Percentiles rank a stretch among this genome's conserved stretches.
Evolutionary conservation across 352 stramenopile genomes (phyloP).

Genomic region (Aphanomyces astaci): DNA sequence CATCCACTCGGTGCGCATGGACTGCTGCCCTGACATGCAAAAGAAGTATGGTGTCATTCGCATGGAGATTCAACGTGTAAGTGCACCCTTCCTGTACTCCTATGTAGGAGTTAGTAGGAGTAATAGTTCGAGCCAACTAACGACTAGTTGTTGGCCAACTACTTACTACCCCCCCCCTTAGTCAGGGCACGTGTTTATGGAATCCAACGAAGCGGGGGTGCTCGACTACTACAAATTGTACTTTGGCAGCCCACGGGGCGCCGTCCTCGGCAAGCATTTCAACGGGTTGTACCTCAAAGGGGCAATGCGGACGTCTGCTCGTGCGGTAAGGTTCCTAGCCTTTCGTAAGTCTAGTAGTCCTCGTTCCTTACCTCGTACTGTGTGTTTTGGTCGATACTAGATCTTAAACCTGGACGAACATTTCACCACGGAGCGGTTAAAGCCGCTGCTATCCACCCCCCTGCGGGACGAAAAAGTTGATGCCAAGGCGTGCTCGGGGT

Average conservation of each 20-base stretch:
- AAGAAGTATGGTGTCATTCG: background rate
- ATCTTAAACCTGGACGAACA: constrained; percentile 7
- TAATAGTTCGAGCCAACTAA: too few species aligned
- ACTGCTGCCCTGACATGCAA: background rate
- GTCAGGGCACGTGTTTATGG: constrained; percentile 1
- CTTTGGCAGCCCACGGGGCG: background rate
- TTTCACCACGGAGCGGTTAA: background rate
- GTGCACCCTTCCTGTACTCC: too few species aligned
- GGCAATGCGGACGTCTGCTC: background rate
- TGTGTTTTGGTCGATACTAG: too few species aligned
- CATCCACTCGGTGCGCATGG: constrained; percentile 31
- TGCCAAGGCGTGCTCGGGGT: background rate
- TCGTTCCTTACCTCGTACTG: too few species aligned
- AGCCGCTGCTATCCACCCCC: background rate
- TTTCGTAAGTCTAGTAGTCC: too few species aligned
- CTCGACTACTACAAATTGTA: constrained; percentile 5
- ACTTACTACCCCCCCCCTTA: background rate
- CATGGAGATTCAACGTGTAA: background rate
- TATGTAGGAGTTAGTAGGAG: too few species aligned
- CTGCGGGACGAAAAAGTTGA: background rate
- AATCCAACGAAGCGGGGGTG: background rate
- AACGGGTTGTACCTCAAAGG: background rate
- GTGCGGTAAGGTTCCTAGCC: too few species aligned
- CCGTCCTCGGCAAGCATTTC: background rate
- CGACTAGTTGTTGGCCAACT: too few species aligned